Percentiles rank a stretch among this genome's conserved stretches.
Evolutionary conservation across 208 protist species (phyloP).

Genomic region (Naegleria lovaniensis): DNA sequence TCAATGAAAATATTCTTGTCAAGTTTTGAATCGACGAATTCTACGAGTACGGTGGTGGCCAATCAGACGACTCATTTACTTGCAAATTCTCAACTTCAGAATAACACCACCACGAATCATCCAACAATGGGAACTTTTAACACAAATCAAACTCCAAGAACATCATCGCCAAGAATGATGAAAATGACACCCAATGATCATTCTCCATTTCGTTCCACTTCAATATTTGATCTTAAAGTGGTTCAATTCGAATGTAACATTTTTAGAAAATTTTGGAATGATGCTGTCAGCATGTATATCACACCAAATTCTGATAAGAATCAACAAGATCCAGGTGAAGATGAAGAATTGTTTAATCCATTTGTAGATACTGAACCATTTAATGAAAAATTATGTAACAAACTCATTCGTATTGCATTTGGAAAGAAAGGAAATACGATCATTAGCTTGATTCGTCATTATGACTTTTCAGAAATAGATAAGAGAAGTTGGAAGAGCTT

Average conservation of each 20-base stretch:
- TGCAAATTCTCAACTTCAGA: too few species aligned
- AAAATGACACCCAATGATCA: background rate
- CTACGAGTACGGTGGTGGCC: background rate
- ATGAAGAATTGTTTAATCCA: background rate
- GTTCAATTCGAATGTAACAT: background rate
- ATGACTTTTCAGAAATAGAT: background rate
- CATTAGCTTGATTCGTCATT: background rate
- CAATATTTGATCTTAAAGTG: background rate
- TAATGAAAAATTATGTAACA: background rate
- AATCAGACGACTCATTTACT: background rate
- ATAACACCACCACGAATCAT: too few species aligned
- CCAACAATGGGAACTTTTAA: too few species aligned
- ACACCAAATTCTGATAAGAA: background rate
- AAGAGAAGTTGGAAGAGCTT: background rate
- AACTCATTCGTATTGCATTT: background rate
- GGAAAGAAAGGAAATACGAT: background rate
- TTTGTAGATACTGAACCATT: background rate
- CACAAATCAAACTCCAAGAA: background rate
- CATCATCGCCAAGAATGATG: background rate
- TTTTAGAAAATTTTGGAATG: background rate
- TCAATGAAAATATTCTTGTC: background rate
- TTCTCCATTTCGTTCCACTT: background rate
- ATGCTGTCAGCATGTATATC: background rate
- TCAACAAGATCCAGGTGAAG: background rate
- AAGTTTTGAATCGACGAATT: background rate